phyloP scores from a whole-genome alignment of 352 stramenopile genomes.

The Phytophthora foliorum region DNA sequence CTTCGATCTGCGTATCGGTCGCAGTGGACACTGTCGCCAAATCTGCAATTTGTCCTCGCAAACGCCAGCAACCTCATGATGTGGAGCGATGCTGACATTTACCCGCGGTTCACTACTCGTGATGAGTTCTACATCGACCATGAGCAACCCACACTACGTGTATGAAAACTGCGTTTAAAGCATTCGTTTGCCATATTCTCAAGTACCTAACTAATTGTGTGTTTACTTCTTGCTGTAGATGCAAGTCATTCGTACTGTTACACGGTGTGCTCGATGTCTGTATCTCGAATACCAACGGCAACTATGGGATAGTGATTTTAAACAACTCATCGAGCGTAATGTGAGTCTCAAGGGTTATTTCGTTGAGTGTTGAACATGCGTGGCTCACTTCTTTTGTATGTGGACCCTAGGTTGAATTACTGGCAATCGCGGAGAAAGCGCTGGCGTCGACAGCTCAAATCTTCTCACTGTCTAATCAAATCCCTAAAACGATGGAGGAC shows the following conservation, averaged over 20 bases:
- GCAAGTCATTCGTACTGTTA: constrained; percentile 77
- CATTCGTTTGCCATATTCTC: neutral
- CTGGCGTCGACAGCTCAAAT: constrained; percentile 60
- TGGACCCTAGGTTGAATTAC: constrained; percentile 32
- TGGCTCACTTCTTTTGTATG: neutral
- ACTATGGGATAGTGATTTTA: constrained; percentile 79
- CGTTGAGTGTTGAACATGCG: neutral
- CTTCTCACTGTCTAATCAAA: constrained; percentile 51
- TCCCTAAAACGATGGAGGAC: constrained; percentile 45
- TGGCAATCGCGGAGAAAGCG: constrained; percentile 55
- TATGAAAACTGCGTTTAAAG: constrained; percentile 9
- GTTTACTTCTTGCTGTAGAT: constrained; percentile 63
- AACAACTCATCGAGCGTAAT: constrained; percentile 49
- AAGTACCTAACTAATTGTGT: neutral
- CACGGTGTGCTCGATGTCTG: constrained; percentile 64
- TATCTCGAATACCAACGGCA: constrained; percentile 86
- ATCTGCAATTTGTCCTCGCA: constrained; percentile 65
- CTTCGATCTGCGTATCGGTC: constrained; percentile 74
- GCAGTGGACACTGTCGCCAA: constrained; percentile 65
- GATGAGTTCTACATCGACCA: constrained; percentile 68
- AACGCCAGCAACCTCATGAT: constrained; percentile 86
- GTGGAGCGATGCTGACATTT: constrained; percentile 81
- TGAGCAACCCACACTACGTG: constrained; percentile 64
- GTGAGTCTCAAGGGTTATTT: constrained; percentile 15
- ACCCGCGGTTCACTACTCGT: constrained; percentile 68